Percentiles rank a stretch among this genome's conserved stretches.
Conservation (phyloP, 768 basidiomycete species). For the Suillus brevipes region DNA sequence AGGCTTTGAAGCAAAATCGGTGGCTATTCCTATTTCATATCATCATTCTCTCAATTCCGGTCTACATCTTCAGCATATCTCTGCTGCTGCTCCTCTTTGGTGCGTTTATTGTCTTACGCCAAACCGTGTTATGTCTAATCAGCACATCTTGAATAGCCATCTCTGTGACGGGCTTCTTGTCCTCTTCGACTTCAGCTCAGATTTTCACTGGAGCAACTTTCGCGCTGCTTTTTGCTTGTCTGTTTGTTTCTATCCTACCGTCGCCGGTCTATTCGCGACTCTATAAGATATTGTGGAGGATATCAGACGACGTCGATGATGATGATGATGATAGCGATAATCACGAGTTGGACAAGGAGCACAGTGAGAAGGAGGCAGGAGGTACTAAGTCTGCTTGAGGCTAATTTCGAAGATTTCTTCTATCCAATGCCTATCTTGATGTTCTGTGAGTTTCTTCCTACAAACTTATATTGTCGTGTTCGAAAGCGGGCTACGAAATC, state of each 20-base stretch:
- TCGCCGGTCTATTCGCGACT: not conserved
- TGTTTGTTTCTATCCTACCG: not conserved
- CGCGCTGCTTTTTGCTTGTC: not conserved
- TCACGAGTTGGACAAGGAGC: not conserved
- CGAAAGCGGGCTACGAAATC: not conserved
- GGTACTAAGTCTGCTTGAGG: not conserved
- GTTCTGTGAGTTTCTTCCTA: not conserved
- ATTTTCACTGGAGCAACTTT: not conserved
- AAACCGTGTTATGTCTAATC: not conserved
- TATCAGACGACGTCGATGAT: not conserved
- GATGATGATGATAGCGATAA: not conserved
- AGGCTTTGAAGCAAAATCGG: not conserved
- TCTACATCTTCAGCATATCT: not conserved
- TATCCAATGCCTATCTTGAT: not conserved
- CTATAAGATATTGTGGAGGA: not conserved
- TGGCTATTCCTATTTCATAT: slow-evolving; percentile 2
- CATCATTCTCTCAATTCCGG: not conserved
- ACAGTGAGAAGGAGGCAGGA: not conserved
- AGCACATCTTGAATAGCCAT: not conserved
- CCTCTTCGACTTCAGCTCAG: not conserved
- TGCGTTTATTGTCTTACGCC: not conserved
- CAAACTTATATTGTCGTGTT: not conserved
- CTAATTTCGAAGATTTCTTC: not conserved
- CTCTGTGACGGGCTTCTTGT: slow-evolving; percentile 1
- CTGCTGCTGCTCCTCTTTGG: not conserved